Conservation (phyloP, 2,329 filamentous ascomycete genomes). For the Orbilia brochopaga region DNA sequence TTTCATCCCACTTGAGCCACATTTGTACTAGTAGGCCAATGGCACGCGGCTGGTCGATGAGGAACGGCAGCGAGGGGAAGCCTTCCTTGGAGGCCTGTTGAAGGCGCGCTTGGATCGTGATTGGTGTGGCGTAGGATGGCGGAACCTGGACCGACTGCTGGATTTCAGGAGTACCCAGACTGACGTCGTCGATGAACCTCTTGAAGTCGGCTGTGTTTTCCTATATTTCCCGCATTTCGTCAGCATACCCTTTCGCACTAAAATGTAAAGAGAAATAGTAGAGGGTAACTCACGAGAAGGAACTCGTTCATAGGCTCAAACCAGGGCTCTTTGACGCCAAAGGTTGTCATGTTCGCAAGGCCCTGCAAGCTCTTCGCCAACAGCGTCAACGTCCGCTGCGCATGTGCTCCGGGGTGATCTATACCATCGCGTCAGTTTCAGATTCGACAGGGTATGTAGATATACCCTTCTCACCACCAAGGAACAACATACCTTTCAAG, state of each 20-base stretch:
- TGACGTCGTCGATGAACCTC: conserved; percentile 53
- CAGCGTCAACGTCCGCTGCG: conserved; percentile 70
- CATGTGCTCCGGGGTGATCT: conserved; percentile 70
- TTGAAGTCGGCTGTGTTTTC: conserved; percentile 53
- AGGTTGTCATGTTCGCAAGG: conserved; percentile 71
- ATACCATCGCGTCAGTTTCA: conserved; percentile 26
- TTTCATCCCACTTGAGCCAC: conserved; percentile 69
- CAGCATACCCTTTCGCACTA: neutral
- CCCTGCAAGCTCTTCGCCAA: conserved; percentile 74
- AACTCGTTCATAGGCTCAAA: conserved; percentile 77
- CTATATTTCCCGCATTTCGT: conserved; percentile 13
- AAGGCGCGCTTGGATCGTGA: conserved; percentile 83
- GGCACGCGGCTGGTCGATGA: conserved; percentile 86
- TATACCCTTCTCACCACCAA: conserved; percentile 7
- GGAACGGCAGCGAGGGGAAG: conserved; percentile 88
- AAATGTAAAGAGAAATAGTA: neutral
- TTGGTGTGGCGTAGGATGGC: conserved; percentile 87
- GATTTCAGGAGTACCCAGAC: conserved; percentile 49
- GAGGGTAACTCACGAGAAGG: conserved; percentile 56
- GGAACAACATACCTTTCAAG: conserved; percentile 65
- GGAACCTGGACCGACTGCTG: conserved; percentile 64
- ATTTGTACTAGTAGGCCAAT: conserved; percentile 82
- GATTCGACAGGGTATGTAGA: neutral
- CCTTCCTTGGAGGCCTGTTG: conserved; percentile 83
- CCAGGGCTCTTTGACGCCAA: conserved; percentile 73